Evolutionary conservation across 495 filamentous ascomycete genomes (phyloP).

Genomic region (Thermothielavioides terrestris): DNA sequence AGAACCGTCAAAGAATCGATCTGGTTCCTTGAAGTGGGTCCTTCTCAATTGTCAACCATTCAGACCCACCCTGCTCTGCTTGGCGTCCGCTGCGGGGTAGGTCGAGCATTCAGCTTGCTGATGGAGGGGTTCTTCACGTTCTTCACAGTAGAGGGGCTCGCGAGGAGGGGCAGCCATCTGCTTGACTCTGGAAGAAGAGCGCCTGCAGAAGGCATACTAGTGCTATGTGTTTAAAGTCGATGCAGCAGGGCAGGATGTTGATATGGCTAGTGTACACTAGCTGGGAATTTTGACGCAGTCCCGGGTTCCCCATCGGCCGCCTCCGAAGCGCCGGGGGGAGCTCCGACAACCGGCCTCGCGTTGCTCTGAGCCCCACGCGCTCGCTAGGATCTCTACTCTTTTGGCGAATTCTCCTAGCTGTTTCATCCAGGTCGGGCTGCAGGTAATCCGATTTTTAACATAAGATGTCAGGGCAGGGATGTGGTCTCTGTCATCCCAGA

Average conservation of each 20-base stretch:
- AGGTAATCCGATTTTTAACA: not conserved
- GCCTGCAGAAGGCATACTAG: not conserved
- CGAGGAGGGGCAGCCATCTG: not conserved
- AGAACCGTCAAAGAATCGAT: not conserved
- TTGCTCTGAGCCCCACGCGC: conserved; percentile 2
- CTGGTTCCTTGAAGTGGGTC: conserved; percentile 4
- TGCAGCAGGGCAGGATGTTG: not conserved
- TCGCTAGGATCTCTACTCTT: no score
- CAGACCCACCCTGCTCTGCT: not conserved
- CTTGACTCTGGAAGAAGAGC: not conserved
- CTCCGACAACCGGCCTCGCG: conserved; percentile 16
- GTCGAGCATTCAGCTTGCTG: conserved; percentile 1
- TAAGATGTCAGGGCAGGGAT: conserved; percentile 5
- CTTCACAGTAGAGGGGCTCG: conserved; percentile 8
- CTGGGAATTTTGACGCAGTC: no score
- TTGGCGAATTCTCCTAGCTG: no score
- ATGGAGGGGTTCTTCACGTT: conserved; percentile 14
- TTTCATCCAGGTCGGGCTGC: no score
- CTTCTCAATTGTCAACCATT: not conserved
- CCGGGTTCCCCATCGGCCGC: no score
- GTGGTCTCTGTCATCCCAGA: not conserved
- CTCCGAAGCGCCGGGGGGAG: not conserved
- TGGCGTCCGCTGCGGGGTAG: conserved; percentile 9
- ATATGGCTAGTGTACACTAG: not conserved
- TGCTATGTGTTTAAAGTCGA: not conserved